Conservation (phyloP, 2,329 filamentous ascomycete genomes). For the Exophiala viscosa region DNA sequence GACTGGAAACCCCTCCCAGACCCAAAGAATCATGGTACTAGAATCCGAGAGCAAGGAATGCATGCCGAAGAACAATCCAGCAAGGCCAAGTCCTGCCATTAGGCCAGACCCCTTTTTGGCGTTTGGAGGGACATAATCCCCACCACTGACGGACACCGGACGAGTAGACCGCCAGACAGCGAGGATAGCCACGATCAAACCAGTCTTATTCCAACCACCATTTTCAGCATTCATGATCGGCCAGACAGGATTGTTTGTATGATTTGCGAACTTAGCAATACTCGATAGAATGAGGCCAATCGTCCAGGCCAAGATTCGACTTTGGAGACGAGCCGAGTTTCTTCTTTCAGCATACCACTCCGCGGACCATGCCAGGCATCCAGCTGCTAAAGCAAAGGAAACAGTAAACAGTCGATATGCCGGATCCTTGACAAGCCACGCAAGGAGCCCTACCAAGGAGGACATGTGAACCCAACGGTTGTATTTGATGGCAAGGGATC, state of each 20-base stretch:
- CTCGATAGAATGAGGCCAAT: constrained; percentile 81
- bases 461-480: constrained; percentile 69
- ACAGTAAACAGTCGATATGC: constrained; percentile 74
- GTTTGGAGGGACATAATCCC: constrained; percentile 49
- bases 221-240: constrained; percentile 86
- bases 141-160: constrained; percentile 51
- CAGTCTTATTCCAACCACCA: constrained; percentile 87
- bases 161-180: constrained; percentile 74
- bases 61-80: constrained; percentile 79
- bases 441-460: constrained; percentile 72
- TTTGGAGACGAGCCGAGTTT: constrained; percentile 72
- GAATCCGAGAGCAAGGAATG: constrained; percentile 94
- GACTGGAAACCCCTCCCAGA: constrained; percentile 93
- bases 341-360: constrained; percentile 74
- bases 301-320: constrained; percentile 73
- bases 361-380: constrained; percentile 78
- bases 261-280: constrained; percentile 85
- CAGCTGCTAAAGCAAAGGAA: constrained; percentile 73
- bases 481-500: constrained; percentile 65
- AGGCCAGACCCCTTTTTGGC: constrained; percentile 64
- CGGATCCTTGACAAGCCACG: constrained; percentile 72
- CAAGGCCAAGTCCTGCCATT: constrained; percentile 73
- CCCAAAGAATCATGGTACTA: constrained; percentile 98
- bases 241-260: constrained; percentile 96
- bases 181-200: constrained; percentile 69